Conservation (phyloP, 176 grass and related monocot species). For the Leersia perrieri region DNA sequence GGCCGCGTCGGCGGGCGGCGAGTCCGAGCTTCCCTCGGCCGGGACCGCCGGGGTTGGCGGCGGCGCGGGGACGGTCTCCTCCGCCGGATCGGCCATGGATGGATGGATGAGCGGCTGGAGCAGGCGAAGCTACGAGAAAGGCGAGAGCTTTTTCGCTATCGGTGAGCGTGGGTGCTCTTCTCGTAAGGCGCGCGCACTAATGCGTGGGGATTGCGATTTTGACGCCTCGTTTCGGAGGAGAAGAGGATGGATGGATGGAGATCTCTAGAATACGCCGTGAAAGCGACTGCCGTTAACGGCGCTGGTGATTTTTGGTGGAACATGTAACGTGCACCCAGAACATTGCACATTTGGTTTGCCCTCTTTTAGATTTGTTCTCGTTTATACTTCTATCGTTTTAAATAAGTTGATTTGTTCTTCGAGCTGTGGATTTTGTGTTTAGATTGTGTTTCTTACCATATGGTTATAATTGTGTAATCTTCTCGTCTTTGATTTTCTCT, state of each 20-base stretch:
- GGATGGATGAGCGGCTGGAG: neutral
- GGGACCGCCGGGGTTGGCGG: slow-evolving; percentile 46
- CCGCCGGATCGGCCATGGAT: slow-evolving; percentile 46
- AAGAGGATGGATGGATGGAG: neutral
- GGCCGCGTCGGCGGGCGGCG: slow-evolving; percentile 22
- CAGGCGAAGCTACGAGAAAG: neutral
- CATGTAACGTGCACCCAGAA: neutral
- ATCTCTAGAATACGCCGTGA: slow-evolving; percentile 28
- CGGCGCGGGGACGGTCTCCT: slow-evolving; percentile 45
- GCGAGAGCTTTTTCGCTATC: neutral
- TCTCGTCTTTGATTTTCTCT: too few relatives aligned
- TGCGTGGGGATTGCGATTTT: neutral
- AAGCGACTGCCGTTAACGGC: neutral
- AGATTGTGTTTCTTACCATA: too few relatives aligned
- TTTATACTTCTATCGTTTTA: too few relatives aligned
- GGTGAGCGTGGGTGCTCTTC: neutral
- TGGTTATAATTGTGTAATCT: too few relatives aligned
- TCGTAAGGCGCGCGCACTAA: neutral
- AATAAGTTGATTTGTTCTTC: too few relatives aligned
- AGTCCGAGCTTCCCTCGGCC: slow-evolving; percentile 13
- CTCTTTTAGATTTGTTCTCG: too few relatives aligned
- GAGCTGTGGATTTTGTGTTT: too few relatives aligned
- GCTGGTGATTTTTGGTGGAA: neutral
- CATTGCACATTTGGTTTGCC: too few relatives aligned
- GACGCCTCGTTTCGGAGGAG: neutral